Base-by-base conservation (phyloP, 2,329 filamentous ascomycete species). In the Penicillium sp. region DNA sequence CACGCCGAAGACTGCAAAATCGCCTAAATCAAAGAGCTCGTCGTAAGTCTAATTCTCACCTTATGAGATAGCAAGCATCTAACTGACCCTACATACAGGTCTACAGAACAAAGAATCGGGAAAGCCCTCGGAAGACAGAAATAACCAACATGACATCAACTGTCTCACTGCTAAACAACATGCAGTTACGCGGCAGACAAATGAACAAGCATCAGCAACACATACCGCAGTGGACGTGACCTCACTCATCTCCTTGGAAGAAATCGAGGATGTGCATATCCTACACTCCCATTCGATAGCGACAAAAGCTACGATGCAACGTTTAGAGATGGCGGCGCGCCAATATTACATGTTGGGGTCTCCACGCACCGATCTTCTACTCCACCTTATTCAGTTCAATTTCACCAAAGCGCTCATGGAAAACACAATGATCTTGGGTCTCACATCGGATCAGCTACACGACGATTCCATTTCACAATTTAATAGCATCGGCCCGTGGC, bases 391-490 rank as follows among this genome's bases (percentile, higher is more conserved):
- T 10, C 54, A 61, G 41, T 44, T 63, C 19, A 67, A 67, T 41
- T 59, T 65, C 25, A 57, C 47, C 16, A 52, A 50, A 50, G 63
- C 63, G 1, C 48, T 65, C 1, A 47, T 64, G 23, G 40, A 59
- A n/a, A 67, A 67, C n/a, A 60, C 43, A 5, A 38, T 13, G 10
- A 25, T 60, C 2, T 19, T 67, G 5, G 63, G 55, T 5, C 46
- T 65, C n/a, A 59, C 21, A 10, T 44, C 50, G 1, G 62, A 63
- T 3, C 34, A 50, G 15, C 23, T 65, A 16, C 41, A 65, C 21
- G 60, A 65, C 9, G 63, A 65, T 55, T 58, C 59, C 6, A 54
- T 66, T 19, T 66, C 63, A 0, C 60, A 58, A 8, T 66, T 65
- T 39, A 62, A 60, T 50, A 47, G 25, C 0, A 5, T 31, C 7